phyloP scores from a whole-genome alignment of 441 rosid genomes.

The Adansonia madagascariensis region DNA sequence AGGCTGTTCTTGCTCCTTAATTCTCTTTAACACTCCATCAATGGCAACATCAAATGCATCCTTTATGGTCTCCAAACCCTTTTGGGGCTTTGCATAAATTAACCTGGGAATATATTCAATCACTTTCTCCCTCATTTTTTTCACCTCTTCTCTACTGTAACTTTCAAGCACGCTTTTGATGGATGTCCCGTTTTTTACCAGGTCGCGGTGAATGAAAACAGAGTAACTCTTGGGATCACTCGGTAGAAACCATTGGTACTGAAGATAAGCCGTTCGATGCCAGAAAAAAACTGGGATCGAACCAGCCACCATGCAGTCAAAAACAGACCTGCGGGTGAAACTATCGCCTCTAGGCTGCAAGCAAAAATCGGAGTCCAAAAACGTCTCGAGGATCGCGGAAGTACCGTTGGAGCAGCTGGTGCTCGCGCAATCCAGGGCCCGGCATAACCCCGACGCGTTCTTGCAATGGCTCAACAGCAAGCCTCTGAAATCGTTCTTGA shows the following conservation, averaged over 20 bases:
- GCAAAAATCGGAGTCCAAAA: slow-evolving; percentile 77
- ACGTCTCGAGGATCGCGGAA: slow-evolving; percentile 67
- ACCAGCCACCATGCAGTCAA: slow-evolving; percentile 93
- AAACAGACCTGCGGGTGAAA: slow-evolving; percentile 84
- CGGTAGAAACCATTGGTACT: slow-evolving; percentile 90
- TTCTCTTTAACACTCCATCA: slow-evolving; percentile 75
- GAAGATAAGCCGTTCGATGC: slow-evolving; percentile 77
- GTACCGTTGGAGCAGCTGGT: slow-evolving; percentile 75
- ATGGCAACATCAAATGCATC: slow-evolving; percentile 92
- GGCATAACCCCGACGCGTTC: slow-evolving; percentile 54
- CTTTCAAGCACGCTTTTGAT: slow-evolving; percentile 61
- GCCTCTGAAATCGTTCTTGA: slow-evolving; percentile 76
- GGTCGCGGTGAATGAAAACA: slow-evolving; percentile 74
- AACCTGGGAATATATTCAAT: slow-evolving; percentile 69
- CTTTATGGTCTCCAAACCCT: slow-evolving; percentile 61
- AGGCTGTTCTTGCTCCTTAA: slow-evolving; percentile 63
- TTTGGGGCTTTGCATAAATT: slow-evolving; percentile 59
- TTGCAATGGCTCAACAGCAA: slow-evolving; percentile 63
- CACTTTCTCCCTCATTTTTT: slow-evolving; percentile 77
- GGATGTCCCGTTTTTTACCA: slow-evolving; percentile 69
- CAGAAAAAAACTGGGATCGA: slow-evolving; percentile 94
- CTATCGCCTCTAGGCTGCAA: slow-evolving; percentile 96
- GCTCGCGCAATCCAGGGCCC: slow-evolving; percentile 64
- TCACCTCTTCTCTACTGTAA: slow-evolving; percentile 62
- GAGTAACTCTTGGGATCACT: slow-evolving; percentile 69